Base-by-base conservation (phyloP, 306 rosid genomes). In the Delonix regia region DNA sequence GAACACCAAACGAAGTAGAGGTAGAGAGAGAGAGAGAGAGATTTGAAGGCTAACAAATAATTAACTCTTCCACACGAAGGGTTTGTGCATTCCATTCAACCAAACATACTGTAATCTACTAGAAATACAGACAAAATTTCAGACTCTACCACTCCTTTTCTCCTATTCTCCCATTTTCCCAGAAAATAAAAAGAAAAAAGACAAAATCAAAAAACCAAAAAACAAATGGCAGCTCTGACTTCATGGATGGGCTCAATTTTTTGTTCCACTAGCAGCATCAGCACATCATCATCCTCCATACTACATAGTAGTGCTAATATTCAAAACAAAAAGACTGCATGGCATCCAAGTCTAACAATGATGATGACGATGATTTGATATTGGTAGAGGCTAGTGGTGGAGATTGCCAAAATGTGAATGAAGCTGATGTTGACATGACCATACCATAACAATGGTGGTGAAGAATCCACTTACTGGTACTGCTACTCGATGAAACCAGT, bases 401-500 rank as follows among this genome's bases (percentile, higher is more conserved):
- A 27, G 60, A 15, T 25, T 60, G 30, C 60, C 85, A 81, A 61
- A 78, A 71, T 51, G 2, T 4, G 52, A 15, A 65, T 74, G 83
- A 69, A 63, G 79, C 60, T 60, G 71, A 27, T 5, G 57, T 49
- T 57, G 77, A 73, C 22, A 70, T 30, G 64, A 45, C 41, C 41
- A 21, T 68, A 25, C 8, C 34, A 56, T n/a, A 64, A 41, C 38
- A 49, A 67, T 74, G 67, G 59, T 48, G n/a, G 76, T 49, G 39
- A 51, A 53, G 45, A 62, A 63, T 52, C 65, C 45, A 25, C 36
- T 4, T 12, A 9, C 49, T 7, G 14, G 1, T 44, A 10, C 18
- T 63, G 49, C 79, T 86, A 92, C 92, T 90, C 99, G 14, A 94
- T 80, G 86, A 94, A 94, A 53, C 99, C 99, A 74, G 99, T 94